Evolutionary conservation across 805 yeast species (phyloP).

Genomic region (Pichia pseudocactophila): DNA sequence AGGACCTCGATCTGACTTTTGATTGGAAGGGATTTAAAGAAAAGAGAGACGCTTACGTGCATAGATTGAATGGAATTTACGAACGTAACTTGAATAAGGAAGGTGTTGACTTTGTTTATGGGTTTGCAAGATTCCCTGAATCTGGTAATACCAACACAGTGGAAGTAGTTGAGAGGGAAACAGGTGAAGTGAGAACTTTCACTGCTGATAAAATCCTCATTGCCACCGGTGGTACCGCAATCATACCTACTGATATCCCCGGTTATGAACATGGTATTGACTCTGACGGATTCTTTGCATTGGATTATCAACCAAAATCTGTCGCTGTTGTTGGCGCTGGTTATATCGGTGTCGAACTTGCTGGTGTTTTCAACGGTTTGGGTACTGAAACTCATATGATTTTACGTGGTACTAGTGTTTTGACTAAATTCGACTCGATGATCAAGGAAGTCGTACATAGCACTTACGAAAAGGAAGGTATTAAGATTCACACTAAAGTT

Average conservation of each 20-base stretch:
- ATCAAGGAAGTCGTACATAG: conserved; percentile 76
- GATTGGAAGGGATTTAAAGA: conserved; percentile 76
- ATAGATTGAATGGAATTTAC: conserved; percentile 86
- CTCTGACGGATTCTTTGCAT: conserved; percentile 84
- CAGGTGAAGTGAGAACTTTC: conserved; percentile 40
- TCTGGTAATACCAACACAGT: conserved; percentile 46
- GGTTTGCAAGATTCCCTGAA: conserved; percentile 71
- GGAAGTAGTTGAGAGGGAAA: conserved; percentile 66
- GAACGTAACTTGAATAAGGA: conserved; percentile 81
- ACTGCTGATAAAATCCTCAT: conserved; percentile 78
- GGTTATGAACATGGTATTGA: conserved; percentile 80
- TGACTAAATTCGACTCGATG: conserved; percentile 78
- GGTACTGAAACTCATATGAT: conserved; percentile 81
- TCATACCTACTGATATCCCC: conserved; percentile 57
- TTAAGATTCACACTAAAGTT: conserved; percentile 65
- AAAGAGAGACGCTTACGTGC: conserved; percentile 87
- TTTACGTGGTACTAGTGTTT: conserved; percentile 84
- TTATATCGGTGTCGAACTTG: conserved; percentile 90
- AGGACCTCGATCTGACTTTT: conserved; percentile 79
- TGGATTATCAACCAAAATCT: conserved; percentile 75
- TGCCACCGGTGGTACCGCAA: conserved; percentile 90
- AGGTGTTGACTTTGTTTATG: conserved; percentile 79
- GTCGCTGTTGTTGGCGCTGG: conserved; percentile 98
- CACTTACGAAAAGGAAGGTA: conserved; percentile 71
- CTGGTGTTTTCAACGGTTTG: conserved; percentile 87